These are phyloP conservation scores for Paratrypanosoma confusum DNA, from an alignment of 208 protist genomes.

Conservation along the genomic window DNA sequence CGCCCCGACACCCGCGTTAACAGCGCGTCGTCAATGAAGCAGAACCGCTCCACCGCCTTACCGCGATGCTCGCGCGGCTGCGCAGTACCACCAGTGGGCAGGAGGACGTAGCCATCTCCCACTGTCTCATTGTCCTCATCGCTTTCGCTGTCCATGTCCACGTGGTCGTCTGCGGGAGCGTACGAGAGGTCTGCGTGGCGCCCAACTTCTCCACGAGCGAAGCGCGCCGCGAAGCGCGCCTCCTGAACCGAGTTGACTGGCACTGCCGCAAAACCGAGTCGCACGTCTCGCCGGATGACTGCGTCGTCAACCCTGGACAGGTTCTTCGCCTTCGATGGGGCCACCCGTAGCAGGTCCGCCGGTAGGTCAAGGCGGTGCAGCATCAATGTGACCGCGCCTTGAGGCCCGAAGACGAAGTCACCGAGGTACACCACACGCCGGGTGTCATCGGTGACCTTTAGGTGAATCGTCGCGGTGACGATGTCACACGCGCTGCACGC, in stretches of 20 bases:
- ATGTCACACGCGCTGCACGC: too few species aligned
- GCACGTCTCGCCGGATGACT: background rate
- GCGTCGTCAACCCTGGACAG: too few species aligned
- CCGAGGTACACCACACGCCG: conserved; percentile 15
- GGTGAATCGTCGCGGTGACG: conserved; percentile 11
- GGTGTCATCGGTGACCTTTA: conserved; percentile 12
- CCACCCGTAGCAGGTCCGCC: conserved; percentile 2
- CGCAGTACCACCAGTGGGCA: background rate
- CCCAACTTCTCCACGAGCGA: conserved; percentile 10
- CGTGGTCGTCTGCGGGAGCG: too few species aligned
- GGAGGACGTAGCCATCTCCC: too few species aligned
- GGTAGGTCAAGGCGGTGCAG: conserved; percentile 2
- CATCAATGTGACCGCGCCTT: conserved; percentile 3
- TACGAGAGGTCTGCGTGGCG: too few species aligned
- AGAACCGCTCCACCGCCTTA: conserved; percentile 1
- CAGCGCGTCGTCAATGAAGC: conserved; percentile 19
- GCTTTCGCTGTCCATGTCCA: too few species aligned
- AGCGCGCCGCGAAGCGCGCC: conserved; percentile 7
- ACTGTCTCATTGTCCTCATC: too few species aligned
- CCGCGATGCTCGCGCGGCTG: too few species aligned
- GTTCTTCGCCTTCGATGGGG: too few species aligned
- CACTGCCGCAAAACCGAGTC: conserved; percentile 14
- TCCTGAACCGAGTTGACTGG: conserved; percentile 1
- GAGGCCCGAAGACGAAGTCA: conserved; percentile 12
- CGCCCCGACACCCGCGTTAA: background rate